A percentile compares a stretch with the other conserved stretches of the same genome.
Conservation (phyloP, 2,329 filamentous ascomycete species). For the Scolecobasidium constrictum region DNA sequence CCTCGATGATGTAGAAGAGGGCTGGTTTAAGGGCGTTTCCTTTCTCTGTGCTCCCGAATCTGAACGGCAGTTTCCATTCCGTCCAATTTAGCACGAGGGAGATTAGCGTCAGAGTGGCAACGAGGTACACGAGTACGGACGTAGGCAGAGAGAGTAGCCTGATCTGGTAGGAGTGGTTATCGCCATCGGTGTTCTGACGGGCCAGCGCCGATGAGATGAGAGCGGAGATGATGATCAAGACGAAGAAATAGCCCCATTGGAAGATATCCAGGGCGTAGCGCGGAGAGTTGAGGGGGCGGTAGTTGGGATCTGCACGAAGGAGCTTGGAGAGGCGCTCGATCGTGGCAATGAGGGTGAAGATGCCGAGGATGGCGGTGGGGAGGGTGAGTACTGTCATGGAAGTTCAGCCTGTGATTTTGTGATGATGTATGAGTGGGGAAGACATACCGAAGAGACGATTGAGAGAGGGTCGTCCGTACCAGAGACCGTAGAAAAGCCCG, state of each 20-base stretch:
- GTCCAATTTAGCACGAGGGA: constrained; percentile 3
- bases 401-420: not conserved
- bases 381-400: not conserved
- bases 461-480: constrained; percentile 4
- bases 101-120: constrained; percentile 6
- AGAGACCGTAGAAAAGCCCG: constrained; percentile 8
- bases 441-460: constrained; percentile 7
- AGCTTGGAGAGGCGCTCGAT: constrained; percentile 7
- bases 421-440: not conserved
- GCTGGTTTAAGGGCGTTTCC: constrained; percentile 30
- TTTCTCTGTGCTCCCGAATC: constrained; percentile 1
- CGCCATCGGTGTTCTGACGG: constrained; percentile 4
- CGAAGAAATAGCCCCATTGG: constrained; percentile 10
- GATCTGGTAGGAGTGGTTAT: constrained; percentile 7
- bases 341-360: constrained; percentile 8
- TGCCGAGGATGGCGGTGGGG: constrained; percentile 7
- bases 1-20: constrained; percentile 55
- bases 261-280: constrained; percentile 8
- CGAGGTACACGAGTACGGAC: constrained; percentile 5
- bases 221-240: constrained; percentile 2
- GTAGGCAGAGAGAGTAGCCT: constrained; percentile 6
- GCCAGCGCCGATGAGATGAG: constrained; percentile 6
- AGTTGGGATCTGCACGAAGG: not conserved
- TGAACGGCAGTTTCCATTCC: constrained; percentile 2
- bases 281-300: constrained; percentile 3